These are phyloP conservation scores for Smallanthus sonchifolius DNA, from an alignment of 129 eudicot species.

Conservation along the genomic window DNA sequence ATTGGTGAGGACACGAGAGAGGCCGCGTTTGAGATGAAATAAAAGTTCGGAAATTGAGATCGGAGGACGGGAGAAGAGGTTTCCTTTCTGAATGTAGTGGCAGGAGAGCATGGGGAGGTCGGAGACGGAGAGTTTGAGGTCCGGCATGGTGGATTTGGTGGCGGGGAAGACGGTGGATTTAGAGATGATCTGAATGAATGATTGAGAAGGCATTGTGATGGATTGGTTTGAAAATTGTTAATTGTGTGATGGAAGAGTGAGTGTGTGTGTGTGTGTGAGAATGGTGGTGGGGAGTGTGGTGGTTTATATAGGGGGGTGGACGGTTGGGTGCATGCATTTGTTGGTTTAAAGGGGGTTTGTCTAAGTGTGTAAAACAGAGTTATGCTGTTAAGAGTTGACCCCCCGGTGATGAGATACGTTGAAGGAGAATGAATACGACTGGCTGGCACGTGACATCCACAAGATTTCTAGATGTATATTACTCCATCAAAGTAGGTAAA, in stretches of 20 bases:
- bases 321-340: slow-evolving; percentile 43
- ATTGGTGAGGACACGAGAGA: slow-evolving; percentile 40
- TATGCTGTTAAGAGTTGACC: slow-evolving; percentile 7
- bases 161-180: slow-evolving; percentile 42
- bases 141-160: slow-evolving; percentile 22
- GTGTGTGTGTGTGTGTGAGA: not conserved
- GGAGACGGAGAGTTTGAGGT: too few species aligned
- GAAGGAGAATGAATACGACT: slow-evolving; percentile 22
- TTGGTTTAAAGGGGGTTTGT: slow-evolving; percentile 3
- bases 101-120: too few species aligned
- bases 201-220: slow-evolving; percentile 14
- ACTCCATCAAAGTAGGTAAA: not conserved
- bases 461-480: not conserved
- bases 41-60: slow-evolving; percentile 32
- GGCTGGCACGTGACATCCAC: slow-evolving; percentile 32
- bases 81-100: slow-evolving; percentile 79
- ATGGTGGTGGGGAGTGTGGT: slow-evolving; percentile 15
- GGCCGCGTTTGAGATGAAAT: slow-evolving; percentile 35
- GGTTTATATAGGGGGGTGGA: slow-evolving; percentile 36
- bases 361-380: not conserved
- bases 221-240: too few species aligned
- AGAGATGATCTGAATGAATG: slow-evolving; percentile 19
- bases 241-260: not conserved
- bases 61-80: slow-evolving; percentile 47
- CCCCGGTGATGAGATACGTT: slow-evolving; percentile 7